A percentile compares a stretch with the other conserved stretches of the same genome.
These are phyloP conservation scores for Trichosporon faecale DNA, from an alignment of 1,284 basidiomycete genomes.

Conservation along the genomic window DNA sequence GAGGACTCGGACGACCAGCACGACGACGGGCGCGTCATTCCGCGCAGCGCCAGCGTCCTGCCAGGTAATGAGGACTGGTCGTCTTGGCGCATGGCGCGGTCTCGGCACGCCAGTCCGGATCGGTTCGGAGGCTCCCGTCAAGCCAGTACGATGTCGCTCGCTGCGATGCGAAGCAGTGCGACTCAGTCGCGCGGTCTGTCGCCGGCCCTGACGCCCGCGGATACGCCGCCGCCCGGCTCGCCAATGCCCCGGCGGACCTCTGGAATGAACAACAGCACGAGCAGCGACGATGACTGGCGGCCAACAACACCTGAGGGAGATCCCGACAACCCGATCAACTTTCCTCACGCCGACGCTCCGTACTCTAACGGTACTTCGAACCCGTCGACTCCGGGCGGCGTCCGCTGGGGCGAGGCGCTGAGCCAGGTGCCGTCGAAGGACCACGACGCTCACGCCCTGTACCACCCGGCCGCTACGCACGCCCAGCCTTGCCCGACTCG, in stretches of 20 bases:
- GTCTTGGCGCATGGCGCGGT: constrained; percentile 28
- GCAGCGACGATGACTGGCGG: constrained; percentile 12
- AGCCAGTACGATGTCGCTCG: constrained; percentile 2
- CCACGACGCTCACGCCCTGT: background rate
- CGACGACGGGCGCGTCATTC: constrained; percentile 16
- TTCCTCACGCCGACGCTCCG: background rate
- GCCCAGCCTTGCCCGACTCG: constrained; percentile 12
- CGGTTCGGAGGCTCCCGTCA: background rate
- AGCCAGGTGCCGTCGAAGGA: background rate
- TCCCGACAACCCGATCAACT: constrained; percentile 14
- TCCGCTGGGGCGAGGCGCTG: background rate
- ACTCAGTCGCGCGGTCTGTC: constrained; percentile 44
- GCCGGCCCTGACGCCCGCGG: constrained; percentile 46
- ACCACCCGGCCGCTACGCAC: constrained; percentile 20
- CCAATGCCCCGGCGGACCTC: background rate
- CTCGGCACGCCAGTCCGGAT: constrained; percentile 23
- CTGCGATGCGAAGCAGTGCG: constrained; percentile 6
- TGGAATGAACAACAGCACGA: background rate
- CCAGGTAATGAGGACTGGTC: constrained; percentile 33
- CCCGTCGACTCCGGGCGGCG: background rate
- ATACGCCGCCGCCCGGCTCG: constrained; percentile 9
- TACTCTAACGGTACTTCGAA: background rate
- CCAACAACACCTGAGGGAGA: constrained; percentile 7
- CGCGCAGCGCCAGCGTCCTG: constrained; percentile 40
- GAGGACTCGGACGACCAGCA: constrained; percentile 38